Conservation (phyloP, 495 filamentous ascomycete species). For the Daldinia decipiens region DNA sequence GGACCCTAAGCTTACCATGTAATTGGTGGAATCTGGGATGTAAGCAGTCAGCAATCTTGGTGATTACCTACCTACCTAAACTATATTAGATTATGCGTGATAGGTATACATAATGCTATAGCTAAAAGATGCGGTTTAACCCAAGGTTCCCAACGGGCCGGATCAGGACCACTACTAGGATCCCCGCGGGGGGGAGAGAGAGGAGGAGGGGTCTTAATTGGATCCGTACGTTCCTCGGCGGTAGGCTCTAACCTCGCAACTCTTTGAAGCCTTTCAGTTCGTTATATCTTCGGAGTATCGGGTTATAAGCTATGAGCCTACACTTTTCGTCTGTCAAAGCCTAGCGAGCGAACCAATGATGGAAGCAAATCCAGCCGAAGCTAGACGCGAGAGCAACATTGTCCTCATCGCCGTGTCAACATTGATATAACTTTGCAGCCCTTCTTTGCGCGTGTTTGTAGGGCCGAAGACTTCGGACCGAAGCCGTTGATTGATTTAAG, state of each 20-base stretch:
- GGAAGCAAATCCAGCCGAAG: conserved; percentile 5
- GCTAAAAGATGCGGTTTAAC: conserved; percentile 22
- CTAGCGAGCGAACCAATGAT: background rate
- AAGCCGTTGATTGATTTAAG: conserved; percentile 9
- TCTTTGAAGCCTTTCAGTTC: conserved; percentile 1
- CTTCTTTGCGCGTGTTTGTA: conserved; percentile 12
- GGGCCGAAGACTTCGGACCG: conserved; percentile 41
- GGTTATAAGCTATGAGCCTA: conserved; percentile 4
- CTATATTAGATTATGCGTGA: conserved; percentile 14
- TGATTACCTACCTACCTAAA: background rate
- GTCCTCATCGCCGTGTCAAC: background rate
- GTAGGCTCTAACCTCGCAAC: conserved; percentile 1
- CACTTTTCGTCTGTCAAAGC: background rate
- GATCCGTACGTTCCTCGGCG: conserved; percentile 10
- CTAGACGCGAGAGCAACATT: conserved; percentile 8
- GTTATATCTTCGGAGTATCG: conserved; percentile 25
- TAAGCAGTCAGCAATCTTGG: conserved; percentile 2
- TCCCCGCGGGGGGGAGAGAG: conserved; percentile 1
- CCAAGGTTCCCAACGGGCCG: conserved; percentile 21
- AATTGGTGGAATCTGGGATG: background rate
- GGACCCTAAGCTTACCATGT: background rate
- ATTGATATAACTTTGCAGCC: background rate
- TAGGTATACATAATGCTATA: background rate
- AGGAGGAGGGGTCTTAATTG: background rate
- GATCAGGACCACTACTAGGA: conserved; percentile 14